A percentile compares a stretch with the other conserved stretches of the same genome.
These are phyloP conservation scores for Fusarium staphyleae DNA, from an alignment of 2,329 filamentous ascomycete genomes.

Conservation along the genomic window DNA sequence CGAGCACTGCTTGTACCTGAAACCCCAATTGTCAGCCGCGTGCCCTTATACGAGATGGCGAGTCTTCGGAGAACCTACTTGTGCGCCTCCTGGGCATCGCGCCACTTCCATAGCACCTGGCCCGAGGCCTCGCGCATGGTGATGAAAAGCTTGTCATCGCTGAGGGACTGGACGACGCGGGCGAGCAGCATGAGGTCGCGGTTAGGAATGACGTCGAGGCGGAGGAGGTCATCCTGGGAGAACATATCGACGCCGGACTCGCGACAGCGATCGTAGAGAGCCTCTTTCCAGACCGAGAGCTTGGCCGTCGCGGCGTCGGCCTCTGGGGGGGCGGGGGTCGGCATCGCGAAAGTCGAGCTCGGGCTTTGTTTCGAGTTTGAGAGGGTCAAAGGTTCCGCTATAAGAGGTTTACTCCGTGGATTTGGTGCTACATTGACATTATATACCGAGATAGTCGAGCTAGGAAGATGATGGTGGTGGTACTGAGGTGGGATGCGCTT, in stretches of 20 bases:
- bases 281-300: constrained; percentile 60
- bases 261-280: constrained; percentile 63
- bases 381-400: background rate
- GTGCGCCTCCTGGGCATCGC: constrained; percentile 65
- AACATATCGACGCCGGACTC: constrained; percentile 61
- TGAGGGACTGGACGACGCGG: constrained; percentile 63
- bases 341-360: constrained; percentile 33
- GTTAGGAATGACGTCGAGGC: constrained; percentile 64
- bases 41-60: background rate
- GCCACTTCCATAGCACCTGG: constrained; percentile 61
- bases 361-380: background rate
- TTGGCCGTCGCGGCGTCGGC: constrained; percentile 50
- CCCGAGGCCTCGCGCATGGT: constrained; percentile 52
- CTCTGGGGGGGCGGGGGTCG: constrained; percentile 39
- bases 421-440: constrained; percentile 41
- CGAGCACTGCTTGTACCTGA: constrained; percentile 64
- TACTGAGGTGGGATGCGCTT: background rate
- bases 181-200: constrained; percentile 63
- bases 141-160: constrained; percentile 66
- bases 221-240: constrained; percentile 64
- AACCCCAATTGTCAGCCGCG: constrained; percentile 21
- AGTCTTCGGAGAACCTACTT: constrained; percentile 55
- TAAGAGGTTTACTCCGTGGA: background rate
- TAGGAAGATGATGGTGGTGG: constrained; percentile 18
- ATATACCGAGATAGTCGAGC: constrained; percentile 6